Evolutionary conservation across 2,329 filamentous ascomycete genomes (phyloP).

Genomic region (Fusarium burgessii): DNA sequence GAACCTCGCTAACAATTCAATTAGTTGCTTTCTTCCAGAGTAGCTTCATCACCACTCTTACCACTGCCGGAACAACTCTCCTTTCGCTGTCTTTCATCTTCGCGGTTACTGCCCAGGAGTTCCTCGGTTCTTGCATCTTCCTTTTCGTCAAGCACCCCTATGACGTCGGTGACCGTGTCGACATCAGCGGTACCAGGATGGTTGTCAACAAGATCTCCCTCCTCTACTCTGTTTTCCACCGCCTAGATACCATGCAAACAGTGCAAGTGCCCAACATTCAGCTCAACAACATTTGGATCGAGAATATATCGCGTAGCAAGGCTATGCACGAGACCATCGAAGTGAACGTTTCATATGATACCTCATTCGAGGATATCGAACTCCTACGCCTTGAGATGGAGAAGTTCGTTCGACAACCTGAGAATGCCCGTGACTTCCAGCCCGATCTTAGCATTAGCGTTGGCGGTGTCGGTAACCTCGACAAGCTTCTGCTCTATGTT

Average conservation of each 20-base stretch:
- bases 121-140: conserved; percentile 98
- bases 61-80: conserved; percentile 90
- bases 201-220: conserved; percentile 95
- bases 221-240: conserved; percentile 91
- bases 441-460: conserved; percentile 84
- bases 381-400: conserved; percentile 86
- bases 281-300: conserved; percentile 92
- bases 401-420: conserved; percentile 82
- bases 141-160: conserved; percentile 98
- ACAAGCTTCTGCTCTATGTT: conserved; percentile 86
- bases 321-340: conserved; percentile 89
- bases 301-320: conserved; percentile 91
- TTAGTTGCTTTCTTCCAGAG: conserved; percentile 87
- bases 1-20: conserved; percentile 12
- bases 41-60: conserved; percentile 85
- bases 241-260: conserved; percentile 83
- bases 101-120: conserved; percentile 89
- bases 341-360: conserved; percentile 86
- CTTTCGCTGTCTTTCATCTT: conserved; percentile 98
- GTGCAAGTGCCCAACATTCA: conserved; percentile 88
- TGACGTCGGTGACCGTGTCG: conserved; percentile 94
- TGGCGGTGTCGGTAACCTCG: conserved; percentile 82
- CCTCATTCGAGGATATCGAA: conserved; percentile 89
- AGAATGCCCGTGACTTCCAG: conserved; percentile 93
- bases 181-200: conserved; percentile 77